Evolutionary conservation across 2,329 filamentous ascomycete species (phyloP), one percentile per base, ranked within the genome.

Genomic region (Aspergillus puulaauensis): DNA sequence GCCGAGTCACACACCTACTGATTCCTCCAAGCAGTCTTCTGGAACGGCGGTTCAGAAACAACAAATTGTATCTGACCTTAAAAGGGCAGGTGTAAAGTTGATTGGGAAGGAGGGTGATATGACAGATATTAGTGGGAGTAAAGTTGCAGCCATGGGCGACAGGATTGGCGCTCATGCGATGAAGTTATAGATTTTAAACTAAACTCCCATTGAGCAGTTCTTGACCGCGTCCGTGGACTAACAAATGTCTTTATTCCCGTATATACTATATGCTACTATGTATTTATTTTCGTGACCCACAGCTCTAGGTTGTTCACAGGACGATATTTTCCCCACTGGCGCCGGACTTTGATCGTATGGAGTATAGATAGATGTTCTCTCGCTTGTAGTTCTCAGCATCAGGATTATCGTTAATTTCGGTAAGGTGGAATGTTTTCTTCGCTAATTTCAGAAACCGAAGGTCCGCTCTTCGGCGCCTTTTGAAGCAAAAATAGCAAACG

Each of bases 401-500:
- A 19, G 73, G 67, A 58, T 86, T 82, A 66, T 90, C 87, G 45
- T 78, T 76, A 39, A 90, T 72, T 67, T 89, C 86, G 37, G 81
- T 80, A 17, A 90, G 82, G 14, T 76, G 66, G 68, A 92, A 92
- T 37, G 79, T 74, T 75, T 88, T 91, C 69, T 80, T 86, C 15
- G 87, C 86, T 70, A 83, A 83, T 73, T 88, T 90, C 70, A 92
- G 81, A 69, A 91, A 91, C 58, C 89, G 84, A 78, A 88, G 81
- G 70, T 92, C 89, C 43, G 89, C 95, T 59, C 91, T 84, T 70
- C 95, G 86, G 65, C 95, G 83, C 78, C 91, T 93, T 81, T 96
- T 98, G 82, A 96, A 97, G 79, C 93, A 96, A 77, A 99, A 98
- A 74, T 89, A 88, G 73, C 88, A 92, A 44, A 92, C 74, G 0